phyloP scores from a whole-genome alignment of 257 asterid species.

The Nicotiana noctiflora region DNA sequence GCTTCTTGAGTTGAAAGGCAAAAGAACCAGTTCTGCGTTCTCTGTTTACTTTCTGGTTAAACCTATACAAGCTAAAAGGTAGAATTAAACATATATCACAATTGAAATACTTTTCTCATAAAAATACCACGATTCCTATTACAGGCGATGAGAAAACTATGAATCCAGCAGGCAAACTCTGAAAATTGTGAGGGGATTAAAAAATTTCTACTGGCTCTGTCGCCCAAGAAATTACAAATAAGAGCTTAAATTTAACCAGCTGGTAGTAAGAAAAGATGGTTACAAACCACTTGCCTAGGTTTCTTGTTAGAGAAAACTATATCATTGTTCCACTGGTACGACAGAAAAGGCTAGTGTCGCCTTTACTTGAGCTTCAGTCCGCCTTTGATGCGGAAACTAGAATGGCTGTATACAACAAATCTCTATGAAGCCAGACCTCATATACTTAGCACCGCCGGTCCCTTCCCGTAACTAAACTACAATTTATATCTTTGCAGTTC shows the following conservation, averaged over 20 bases:
- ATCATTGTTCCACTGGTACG: background rate
- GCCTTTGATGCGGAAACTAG: background rate
- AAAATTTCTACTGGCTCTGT: background rate
- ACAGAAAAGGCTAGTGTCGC: background rate
- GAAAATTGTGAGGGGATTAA: background rate
- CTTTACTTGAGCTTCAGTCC: background rate
- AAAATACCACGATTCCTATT: background rate
- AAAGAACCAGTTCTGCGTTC: too few species aligned
- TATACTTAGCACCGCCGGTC: background rate
- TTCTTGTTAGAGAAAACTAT: background rate
- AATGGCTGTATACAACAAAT: too few species aligned
- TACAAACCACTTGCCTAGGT: background rate
- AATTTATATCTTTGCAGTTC: slow-evolving; percentile 31
- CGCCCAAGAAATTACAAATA: background rate
- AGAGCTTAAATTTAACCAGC: background rate
- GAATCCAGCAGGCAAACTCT: background rate
- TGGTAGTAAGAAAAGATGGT: background rate
- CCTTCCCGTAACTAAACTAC: background rate
- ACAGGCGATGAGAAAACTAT: background rate
- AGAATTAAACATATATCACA: too few species aligned
- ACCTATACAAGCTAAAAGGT: too few species aligned
- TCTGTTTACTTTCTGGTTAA: too few species aligned
- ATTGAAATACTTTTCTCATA: background rate
- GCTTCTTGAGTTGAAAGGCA: too few species aligned
- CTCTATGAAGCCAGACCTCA: background rate